phyloP scores from a whole-genome alignment of 371 early-diverging fungal genomes.

The Fennellomyces sp. region DNA sequence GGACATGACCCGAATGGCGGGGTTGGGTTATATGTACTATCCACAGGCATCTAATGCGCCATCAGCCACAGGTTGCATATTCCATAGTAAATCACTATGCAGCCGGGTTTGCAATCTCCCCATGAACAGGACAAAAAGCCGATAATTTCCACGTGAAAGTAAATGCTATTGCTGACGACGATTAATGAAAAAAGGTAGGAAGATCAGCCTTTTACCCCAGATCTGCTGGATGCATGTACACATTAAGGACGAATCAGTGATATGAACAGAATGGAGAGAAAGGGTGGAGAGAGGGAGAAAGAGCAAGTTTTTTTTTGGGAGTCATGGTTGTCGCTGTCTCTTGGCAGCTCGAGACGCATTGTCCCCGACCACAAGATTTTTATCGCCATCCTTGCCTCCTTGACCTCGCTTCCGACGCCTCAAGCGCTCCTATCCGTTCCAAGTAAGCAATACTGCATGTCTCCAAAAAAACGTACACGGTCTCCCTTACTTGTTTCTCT shows the following conservation, averaged over 20 bases:
- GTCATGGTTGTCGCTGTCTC: conserved; percentile 1
- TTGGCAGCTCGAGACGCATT: conserved; percentile 2
- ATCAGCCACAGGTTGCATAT: conserved; percentile 2
- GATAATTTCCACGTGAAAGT: neutral
- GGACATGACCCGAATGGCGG: neutral
- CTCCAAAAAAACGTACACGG: neutral
- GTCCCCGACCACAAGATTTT: neutral
- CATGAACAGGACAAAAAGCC: neutral
- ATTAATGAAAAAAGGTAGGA: no score
- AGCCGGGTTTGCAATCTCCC: neutral
- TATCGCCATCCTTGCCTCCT: neutral
- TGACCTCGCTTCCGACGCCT: neutral
- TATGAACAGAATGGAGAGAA: no score
- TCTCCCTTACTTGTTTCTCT: neutral
- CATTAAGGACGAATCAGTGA: no score
- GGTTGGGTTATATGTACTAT: neutral
- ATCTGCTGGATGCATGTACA: no score
- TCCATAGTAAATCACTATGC: neutral
- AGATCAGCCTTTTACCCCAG: no score
- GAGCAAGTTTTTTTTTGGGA: no score
- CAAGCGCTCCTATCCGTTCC: neutral
- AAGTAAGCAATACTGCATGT: neutral
- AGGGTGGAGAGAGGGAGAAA: no score
- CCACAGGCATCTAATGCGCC: neutral
- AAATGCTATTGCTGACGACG: neutral